phyloP scores from a whole-genome alignment of 108 stramenopile species.

The Discostella pseudostelligera region DNA sequence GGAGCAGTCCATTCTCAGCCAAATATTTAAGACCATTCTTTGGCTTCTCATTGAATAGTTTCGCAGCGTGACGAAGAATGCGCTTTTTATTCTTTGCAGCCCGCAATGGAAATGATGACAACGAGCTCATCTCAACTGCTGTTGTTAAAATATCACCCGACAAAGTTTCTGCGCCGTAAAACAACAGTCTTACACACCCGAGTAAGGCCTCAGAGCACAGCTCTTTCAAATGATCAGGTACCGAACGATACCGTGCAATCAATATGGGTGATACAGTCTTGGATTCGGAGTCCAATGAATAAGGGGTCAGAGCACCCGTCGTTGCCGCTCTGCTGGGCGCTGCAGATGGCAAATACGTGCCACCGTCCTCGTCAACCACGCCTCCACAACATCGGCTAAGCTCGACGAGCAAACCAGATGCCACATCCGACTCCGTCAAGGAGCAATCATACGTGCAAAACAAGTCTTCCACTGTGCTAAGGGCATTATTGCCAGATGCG shows the following conservation, averaged over 20 bases:
- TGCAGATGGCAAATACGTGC: slow-evolving; percentile 38
- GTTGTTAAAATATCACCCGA: neutral
- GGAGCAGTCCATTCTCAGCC: slow-evolving; percentile 56
- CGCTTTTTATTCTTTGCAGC: slow-evolving; percentile 69
- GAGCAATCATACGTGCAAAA: slow-evolving; percentile 83
- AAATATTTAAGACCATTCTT: slow-evolving; percentile 77
- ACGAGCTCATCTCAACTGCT: too few species aligned
- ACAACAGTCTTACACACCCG: slow-evolving; percentile 69
- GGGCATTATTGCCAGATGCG: too few species aligned
- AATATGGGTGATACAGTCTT: slow-evolving; percentile 3
- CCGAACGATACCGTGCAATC: slow-evolving; percentile 39
- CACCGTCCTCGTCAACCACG: slow-evolving; percentile 69
- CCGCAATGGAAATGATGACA: slow-evolving; percentile 46
- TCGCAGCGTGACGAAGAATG: slow-evolving; percentile 64
- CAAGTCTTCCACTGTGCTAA: slow-evolving; percentile 70
- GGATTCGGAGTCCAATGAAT: slow-evolving; percentile 13
- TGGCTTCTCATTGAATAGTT: slow-evolving; percentile 77
- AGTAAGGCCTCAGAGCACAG: slow-evolving; percentile 74
- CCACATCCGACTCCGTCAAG: slow-evolving; percentile 71
- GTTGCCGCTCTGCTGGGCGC: slow-evolving; percentile 24
- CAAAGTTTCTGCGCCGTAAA: slow-evolving; percentile 49
- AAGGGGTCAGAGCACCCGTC: slow-evolving; percentile 15
- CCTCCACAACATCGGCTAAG: slow-evolving; percentile 81
- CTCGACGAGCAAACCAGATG: slow-evolving; percentile 71
- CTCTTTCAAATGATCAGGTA: slow-evolving; percentile 82